These are phyloP conservation scores for Penicillium glabrum DNA, from an alignment of 2,329 filamentous ascomycete species.

Conservation along the genomic window DNA sequence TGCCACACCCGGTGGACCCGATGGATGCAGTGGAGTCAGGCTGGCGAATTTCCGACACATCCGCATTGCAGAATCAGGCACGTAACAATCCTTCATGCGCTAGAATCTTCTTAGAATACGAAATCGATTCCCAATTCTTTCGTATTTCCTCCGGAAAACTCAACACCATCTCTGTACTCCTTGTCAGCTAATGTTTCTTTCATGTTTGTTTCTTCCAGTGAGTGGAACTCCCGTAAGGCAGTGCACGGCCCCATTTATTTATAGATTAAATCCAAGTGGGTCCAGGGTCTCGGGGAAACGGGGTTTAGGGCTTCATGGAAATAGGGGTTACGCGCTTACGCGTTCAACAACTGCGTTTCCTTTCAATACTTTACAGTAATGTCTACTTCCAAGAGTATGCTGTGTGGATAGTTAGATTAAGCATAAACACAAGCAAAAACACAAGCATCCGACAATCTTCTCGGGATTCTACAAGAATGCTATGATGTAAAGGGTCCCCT, in stretches of 20 bases:
- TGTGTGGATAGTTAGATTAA: background rate
- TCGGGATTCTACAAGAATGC: background rate
- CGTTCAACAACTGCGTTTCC: background rate
- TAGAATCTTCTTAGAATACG: background rate
- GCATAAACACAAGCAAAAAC: background rate
- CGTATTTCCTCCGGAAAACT: background rate
- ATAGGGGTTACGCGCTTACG: background rate
- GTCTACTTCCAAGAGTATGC: no score
- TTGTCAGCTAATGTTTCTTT: no score
- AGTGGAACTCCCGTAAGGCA: background rate
- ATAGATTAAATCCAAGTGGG: constrained; percentile 16
- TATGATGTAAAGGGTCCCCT: background rate
- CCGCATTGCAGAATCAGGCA: background rate
- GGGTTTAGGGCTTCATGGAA: constrained; percentile 3
- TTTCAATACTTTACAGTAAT: no score
- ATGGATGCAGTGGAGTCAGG: constrained; percentile 10
- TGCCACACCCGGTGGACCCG: constrained; percentile 12
- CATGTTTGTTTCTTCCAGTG: background rate
- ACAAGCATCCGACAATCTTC: background rate
- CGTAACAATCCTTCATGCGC: background rate
- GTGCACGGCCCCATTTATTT: constrained; percentile 14
- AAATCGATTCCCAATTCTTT: background rate
- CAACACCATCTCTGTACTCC: no score
- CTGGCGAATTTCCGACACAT: constrained; percentile 7
- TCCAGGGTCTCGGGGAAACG: constrained; percentile 18